Conservation (phyloP, 139 green algal genomes). For the Gonium pectorale region DNA sequence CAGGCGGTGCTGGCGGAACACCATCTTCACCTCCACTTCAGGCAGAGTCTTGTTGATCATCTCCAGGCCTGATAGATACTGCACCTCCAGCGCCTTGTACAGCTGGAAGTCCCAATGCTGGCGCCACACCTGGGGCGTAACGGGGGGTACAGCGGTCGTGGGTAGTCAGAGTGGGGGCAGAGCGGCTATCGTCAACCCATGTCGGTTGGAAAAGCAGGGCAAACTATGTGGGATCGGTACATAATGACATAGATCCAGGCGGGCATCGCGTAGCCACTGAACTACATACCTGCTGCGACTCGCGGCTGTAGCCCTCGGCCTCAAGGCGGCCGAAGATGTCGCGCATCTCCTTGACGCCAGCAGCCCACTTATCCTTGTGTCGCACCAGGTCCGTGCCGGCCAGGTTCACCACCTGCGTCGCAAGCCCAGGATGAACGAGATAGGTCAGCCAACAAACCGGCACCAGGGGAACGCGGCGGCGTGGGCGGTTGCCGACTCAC, state of each 20-base stretch:
- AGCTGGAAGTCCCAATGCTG: slow-evolving; percentile 91
- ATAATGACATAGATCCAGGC: no score
- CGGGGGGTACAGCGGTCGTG: no score
- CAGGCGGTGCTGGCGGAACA: slow-evolving; percentile 74
- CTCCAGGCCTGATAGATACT: slow-evolving; percentile 79
- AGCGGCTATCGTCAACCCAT: no score
- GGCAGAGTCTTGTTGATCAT: slow-evolving; percentile 79
- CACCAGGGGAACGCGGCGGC: no score
- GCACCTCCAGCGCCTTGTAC: slow-evolving; percentile 81
- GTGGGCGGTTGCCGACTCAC: no score
- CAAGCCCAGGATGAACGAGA: no score
- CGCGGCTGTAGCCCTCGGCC: slow-evolving; percentile 67
- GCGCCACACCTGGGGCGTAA: slow-evolving; percentile 80
- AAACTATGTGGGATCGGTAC: no score
- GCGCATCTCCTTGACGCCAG: slow-evolving; percentile 79
- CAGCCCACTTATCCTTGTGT: slow-evolving; percentile 76
- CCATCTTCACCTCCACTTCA: slow-evolving; percentile 66
- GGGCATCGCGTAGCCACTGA: no score
- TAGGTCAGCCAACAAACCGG: no score
- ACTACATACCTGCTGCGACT: slow-evolving; percentile 62
- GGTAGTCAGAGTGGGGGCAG: no score
- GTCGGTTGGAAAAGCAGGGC: no score
- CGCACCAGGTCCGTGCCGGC: slow-evolving; percentile 80
- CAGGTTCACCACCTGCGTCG: slow-evolving; percentile 63
- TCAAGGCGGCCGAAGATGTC: slow-evolving; percentile 77